Conservation (phyloP, 257 asterid genomes). For the Fraxinus quadrangulata region DNA sequence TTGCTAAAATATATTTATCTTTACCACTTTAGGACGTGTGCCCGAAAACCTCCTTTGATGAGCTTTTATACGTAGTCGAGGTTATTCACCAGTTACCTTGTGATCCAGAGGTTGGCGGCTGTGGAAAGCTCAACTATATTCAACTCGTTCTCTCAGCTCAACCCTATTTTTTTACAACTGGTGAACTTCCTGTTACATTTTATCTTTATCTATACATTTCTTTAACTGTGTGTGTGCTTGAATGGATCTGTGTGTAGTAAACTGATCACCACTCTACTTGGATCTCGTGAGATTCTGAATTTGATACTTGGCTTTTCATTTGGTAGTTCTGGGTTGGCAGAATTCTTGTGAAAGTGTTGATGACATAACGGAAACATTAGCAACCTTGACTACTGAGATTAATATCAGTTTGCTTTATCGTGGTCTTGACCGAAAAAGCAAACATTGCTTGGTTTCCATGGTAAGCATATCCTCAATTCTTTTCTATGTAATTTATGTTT, state of each 20-base stretch:
- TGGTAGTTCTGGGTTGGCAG: not conserved
- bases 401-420: not conserved
- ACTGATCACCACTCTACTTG: not conserved
- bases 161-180: not conserved
- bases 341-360: not conserved
- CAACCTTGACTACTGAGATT: not conserved
- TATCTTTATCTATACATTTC: not conserved
- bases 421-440: not conserved
- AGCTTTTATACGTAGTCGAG: not conserved
- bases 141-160: not conserved
- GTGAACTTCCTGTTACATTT: not conserved
- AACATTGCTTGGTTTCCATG: not conserved
- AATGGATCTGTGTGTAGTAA: not conserved
- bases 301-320: too few species aligned
- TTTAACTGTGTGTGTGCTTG: not conserved
- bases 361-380: not conserved
- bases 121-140: not conserved
- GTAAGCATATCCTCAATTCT: not conserved
- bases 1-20: too few species aligned
- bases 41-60: not conserved
- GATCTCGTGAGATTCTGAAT: too few species aligned
- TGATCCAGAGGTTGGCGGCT: not conserved
- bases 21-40: too few species aligned
- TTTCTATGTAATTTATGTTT: not conserved
- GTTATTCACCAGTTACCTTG: not conserved